Percentiles rank a stretch among this genome's conserved stretches.
Evolutionary conservation across 2,329 filamentous ascomycete genomes (phyloP).

Genomic region (Arthrobotrys megalospora): DNA sequence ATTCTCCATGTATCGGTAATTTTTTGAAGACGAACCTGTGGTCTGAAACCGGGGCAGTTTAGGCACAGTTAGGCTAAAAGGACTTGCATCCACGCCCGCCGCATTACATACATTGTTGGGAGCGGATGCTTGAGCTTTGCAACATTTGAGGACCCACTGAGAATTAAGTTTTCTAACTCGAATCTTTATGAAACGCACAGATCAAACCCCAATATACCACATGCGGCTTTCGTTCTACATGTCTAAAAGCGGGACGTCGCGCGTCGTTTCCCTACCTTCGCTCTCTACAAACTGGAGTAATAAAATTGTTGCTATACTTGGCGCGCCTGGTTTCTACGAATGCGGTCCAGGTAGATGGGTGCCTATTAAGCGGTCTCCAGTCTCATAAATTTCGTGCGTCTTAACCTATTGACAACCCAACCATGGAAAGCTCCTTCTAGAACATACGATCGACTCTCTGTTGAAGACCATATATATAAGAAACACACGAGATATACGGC

Average conservation of each 20-base stretch:
- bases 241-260: not conserved
- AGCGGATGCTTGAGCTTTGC: not conserved
- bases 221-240: not conserved
- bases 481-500: not conserved
- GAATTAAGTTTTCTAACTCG: slow-evolving; percentile 2
- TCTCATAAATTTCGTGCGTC: not conserved
- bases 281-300: not conserved
- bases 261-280: slow-evolving; percentile 4
- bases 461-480: not conserved
- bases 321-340: not conserved
- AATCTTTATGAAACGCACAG: slow-evolving; percentile 22
- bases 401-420: not conserved
- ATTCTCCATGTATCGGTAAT: slow-evolving; percentile 43
- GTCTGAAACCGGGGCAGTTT: slow-evolving; percentile 59
- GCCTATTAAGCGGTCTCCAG: not conserved
- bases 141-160: slow-evolving; percentile 1
- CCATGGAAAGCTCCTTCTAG: slow-evolving; percentile 24
- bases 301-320: slow-evolving; percentile 6
- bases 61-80: slow-evolving; percentile 61
- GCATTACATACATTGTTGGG: not conserved
- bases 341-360: not conserved
- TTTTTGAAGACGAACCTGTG: slow-evolving; percentile 35
- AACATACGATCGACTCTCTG: not conserved
- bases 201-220: not conserved
- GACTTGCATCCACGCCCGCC: not conserved